Conservation (phyloP, 2,329 filamentous ascomycete genomes). For the Phoma sp. region DNA sequence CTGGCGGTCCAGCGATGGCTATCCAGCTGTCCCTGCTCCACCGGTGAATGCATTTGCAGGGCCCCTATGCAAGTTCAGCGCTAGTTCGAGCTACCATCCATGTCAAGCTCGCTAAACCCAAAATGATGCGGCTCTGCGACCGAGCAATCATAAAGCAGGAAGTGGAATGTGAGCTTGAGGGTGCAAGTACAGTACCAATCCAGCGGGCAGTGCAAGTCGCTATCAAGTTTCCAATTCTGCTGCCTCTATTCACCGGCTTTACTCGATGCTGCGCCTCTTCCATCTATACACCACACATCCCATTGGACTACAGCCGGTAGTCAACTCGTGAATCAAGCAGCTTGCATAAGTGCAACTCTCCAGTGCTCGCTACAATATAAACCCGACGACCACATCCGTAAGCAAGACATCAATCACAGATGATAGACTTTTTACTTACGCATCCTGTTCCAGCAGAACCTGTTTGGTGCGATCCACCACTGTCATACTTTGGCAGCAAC, state of each 20-base stretch:
- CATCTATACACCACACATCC: slow-evolving; percentile 16
- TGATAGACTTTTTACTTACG: neutral
- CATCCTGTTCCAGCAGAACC: neutral
- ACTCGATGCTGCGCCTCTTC: slow-evolving; percentile 38
- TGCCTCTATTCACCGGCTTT: slow-evolving; percentile 27
- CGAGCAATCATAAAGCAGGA: slow-evolving; percentile 38
- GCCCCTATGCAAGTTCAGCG: slow-evolving; percentile 10
- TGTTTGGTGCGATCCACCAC: neutral
- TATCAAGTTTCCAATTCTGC: slow-evolving; percentile 23
- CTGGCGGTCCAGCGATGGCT: slow-evolving; percentile 34
- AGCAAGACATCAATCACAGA: neutral
- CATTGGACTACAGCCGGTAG: slow-evolving; percentile 15
- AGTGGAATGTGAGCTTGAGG: slow-evolving; percentile 25
- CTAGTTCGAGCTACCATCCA: slow-evolving; percentile 5
- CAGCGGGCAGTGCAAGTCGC: slow-evolving; percentile 39
- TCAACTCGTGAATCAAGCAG: slow-evolving; percentile 9
- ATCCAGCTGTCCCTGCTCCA: slow-evolving; percentile 31
- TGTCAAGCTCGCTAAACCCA: slow-evolving; percentile 19
- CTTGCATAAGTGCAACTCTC: neutral
- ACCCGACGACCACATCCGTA: neutral
- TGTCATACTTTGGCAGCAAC: neutral
- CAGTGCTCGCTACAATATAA: slow-evolving; percentile 8
- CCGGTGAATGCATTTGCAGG: slow-evolving; percentile 37
- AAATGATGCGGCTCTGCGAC: slow-evolving; percentile 45
- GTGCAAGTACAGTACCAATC: slow-evolving; percentile 27